Evolutionary conservation across 106 monocot genomes (phyloP).

Genomic region (Dendrobium catenatum): DNA sequence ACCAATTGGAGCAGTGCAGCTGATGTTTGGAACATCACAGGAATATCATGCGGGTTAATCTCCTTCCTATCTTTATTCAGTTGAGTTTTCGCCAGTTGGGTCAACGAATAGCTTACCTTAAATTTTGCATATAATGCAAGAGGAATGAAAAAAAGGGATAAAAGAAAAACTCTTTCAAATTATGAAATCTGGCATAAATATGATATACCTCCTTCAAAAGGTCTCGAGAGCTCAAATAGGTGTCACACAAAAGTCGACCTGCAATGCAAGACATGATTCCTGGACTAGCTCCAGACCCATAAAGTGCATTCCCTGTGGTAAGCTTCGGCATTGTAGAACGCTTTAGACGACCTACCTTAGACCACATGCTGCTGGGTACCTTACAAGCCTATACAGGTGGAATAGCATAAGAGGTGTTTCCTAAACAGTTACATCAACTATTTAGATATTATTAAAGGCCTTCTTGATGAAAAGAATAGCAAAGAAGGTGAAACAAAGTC

Average conservation of each 20-base stretch:
- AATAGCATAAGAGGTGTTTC: neutral
- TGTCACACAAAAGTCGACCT: slow-evolving; percentile 91
- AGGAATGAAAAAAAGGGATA: neutral
- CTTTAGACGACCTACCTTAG: slow-evolving; percentile 91
- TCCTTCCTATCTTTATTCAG: slow-evolving; percentile 79
- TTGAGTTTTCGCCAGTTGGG: slow-evolving; percentile 89
- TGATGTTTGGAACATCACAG: slow-evolving; percentile 65
- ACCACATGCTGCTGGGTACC: slow-evolving; percentile 84
- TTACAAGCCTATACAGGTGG: slow-evolving; percentile 52
- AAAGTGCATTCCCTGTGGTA: slow-evolving; percentile 61
- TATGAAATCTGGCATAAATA: neutral
- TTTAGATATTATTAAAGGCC: neutral
- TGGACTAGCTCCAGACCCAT: slow-evolving; percentile 90
- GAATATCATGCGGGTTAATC: slow-evolving; percentile 80
- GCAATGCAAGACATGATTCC: slow-evolving; percentile 94
- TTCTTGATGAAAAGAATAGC: neutral
- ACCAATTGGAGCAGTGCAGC: slow-evolving; percentile 75
- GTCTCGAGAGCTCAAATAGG: slow-evolving; percentile 80
- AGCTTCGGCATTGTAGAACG: slow-evolving; percentile 88
- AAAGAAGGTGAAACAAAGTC: neutral
- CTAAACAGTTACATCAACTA: neutral
- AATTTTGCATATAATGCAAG: slow-evolving; percentile 9
- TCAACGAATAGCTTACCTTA: slow-evolving; percentile 96
- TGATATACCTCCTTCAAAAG: slow-evolving; percentile 74
- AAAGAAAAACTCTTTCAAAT: neutral